Percentiles rank a stretch among this genome's conserved stretches.
phyloP scores from a whole-genome alignment of 1,284 basidiomycete species.

The Fomitopsis betulina region DNA sequence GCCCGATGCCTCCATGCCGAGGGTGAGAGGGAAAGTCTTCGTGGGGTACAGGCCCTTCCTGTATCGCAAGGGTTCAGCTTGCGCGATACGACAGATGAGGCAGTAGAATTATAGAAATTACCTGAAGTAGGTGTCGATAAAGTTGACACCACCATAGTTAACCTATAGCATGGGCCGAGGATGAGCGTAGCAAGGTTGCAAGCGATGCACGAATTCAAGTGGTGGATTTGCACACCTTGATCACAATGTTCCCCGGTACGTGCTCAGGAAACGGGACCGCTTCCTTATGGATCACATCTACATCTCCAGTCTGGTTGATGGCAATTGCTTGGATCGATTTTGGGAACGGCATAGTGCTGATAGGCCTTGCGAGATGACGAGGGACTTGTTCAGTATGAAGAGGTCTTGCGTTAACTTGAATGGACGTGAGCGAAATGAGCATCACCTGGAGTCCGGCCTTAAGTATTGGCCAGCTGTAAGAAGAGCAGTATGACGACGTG shows the following conservation, averaged over 20 bases:
- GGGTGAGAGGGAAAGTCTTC: slow-evolving; percentile 46
- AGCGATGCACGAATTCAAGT: neutral
- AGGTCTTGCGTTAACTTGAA: slow-evolving; percentile 6
- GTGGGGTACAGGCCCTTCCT: slow-evolving; percentile 34
- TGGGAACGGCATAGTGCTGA: slow-evolving; percentile 45
- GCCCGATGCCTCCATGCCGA: slow-evolving; percentile 60
- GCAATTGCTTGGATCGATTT: slow-evolving; percentile 53
- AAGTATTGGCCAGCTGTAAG: neutral
- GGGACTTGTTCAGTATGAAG: slow-evolving; percentile 19
- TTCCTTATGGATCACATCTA: slow-evolving; percentile 74
- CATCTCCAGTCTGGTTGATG: slow-evolving; percentile 61
- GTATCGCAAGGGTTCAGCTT: neutral
- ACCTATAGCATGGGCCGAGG: slow-evolving; percentile 33
- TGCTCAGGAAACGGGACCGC: slow-evolving; percentile 60
- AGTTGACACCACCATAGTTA: slow-evolving; percentile 79
- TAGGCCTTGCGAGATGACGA: slow-evolving; percentile 24
- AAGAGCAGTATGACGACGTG: neutral
- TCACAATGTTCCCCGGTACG: slow-evolving; percentile 63
- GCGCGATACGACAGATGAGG: neutral
- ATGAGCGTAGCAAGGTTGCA: slow-evolving; percentile 13
- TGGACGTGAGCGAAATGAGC: slow-evolving; percentile 15
- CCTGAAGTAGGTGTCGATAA: slow-evolving; percentile 82
- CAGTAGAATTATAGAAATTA: slow-evolving; percentile 40
- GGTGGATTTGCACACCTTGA: slow-evolving; percentile 53
- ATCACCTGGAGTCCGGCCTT: neutral